Percentiles rank a stretch among this genome's conserved stretches.
Conservation (phyloP, 768 basidiomycete species). For the Tricholoma terreum region DNA sequence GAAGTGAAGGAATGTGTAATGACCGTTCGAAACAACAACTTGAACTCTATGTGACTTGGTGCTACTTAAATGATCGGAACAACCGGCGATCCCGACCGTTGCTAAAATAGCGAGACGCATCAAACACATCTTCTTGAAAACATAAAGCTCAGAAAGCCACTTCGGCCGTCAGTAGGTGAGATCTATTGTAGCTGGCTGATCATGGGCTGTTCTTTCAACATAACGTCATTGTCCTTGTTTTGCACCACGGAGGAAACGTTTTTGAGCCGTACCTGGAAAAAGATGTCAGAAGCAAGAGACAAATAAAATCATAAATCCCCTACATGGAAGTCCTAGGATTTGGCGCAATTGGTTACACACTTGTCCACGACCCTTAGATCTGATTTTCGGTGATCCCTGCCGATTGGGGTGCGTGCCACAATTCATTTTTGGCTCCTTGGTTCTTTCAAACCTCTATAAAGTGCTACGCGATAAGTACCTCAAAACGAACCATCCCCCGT, state of each 20-base stretch:
- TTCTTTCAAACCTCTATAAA: conserved; percentile 49
- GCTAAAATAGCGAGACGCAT: conserved; percentile 24
- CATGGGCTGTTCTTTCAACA: not conserved
- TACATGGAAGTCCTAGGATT: conserved; percentile 44
- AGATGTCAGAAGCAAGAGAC: conserved; percentile 33
- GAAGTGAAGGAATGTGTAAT: not conserved
- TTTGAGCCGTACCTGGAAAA: conserved; percentile 36
- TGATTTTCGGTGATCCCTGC: conserved; percentile 61
- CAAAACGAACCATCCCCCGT: conserved; percentile 34
- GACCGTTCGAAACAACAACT: not conserved
- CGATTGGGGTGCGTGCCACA: conserved; percentile 42
- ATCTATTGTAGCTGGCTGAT: not conserved
- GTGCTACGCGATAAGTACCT: conserved; percentile 40
- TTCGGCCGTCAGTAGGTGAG: not conserved
- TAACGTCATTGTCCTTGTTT: not conserved
- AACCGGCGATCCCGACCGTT: conserved; percentile 27
- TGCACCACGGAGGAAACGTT: conserved; percentile 26
- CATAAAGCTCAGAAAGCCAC: not conserved
- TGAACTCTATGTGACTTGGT: no score
- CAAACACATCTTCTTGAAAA: conserved; percentile 8
- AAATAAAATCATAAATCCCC: conserved; percentile 42
- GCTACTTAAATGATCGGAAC: conserved; percentile 31
- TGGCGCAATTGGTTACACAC: conserved; percentile 41
- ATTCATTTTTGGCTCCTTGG: conserved; percentile 39
- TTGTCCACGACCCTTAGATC: conserved; percentile 65